Base-by-base conservation (phyloP, 2,329 filamentous ascomycete species). In the Colletotrichum sansevieriae region DNA sequence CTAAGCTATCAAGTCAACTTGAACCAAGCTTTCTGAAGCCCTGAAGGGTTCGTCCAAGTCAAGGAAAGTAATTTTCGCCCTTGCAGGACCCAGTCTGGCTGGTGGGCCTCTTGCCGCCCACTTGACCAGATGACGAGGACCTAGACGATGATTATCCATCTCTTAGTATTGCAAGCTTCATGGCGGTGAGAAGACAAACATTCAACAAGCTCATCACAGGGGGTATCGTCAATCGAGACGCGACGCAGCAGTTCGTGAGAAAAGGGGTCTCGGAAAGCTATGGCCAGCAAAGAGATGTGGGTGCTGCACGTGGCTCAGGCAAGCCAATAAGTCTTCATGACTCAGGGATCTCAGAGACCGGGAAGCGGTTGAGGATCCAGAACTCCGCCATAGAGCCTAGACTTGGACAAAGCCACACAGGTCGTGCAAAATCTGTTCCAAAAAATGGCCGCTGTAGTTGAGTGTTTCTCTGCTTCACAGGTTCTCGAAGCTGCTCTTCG, bases 241-340 rank as follows among this genome's bases (percentile, higher is more conserved):
- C 37, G 37, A 10, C 37, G 37, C 37, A 39, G 37, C 37, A 39
- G 49, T 54, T 54, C 15, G 35, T 33, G 35, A 55, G 15, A 52
- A 61, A 61, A 52, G 46, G 58, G 58, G 44, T 10, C 22, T 41
- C 9, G 22, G 25, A 61, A 52, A 61, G 58, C 58, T 43, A 39
- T 51, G 58, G 58, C 58, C 58, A 52, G 18, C 43, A 12, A 39
- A 18, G 35, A 55, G n/a, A 35, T 39, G 58, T 29, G 33, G 20
- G 44, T 29, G 44, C 35, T 29, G 56, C 41, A 47, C 46, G 43
- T 37, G 44, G 44, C 49, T 61, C 58, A 41, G 44, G 58, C 58
- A 49, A 61, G 46, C 58, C 58, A 46, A 52, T 52, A 25, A 35
- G 58, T 29, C n/a, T 20, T n/a, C 58, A 61, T 61, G 58, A 61